Evolutionary conservation across 2,329 filamentous ascomycete species (phyloP), one percentile per base, ranked within the genome.

Genomic region (Fusarium newnesense): DNA sequence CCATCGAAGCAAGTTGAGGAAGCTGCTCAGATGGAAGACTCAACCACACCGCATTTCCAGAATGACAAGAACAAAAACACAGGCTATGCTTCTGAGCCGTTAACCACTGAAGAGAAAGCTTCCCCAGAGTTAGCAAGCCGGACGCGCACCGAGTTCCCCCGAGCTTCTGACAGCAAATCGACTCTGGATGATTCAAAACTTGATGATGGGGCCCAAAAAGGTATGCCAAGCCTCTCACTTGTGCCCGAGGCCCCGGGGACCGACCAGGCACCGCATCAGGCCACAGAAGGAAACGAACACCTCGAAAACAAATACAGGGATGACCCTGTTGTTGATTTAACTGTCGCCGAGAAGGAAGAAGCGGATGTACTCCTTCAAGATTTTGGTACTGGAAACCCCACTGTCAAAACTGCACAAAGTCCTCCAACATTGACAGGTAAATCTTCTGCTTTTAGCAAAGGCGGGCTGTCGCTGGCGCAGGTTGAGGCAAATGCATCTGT

Each of bases 61-160:
- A 77, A 74, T 39, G 72, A 70, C 30, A 69, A 70, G 60, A 47
- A 63, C 28, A 54, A 37, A 43, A 77, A 77, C 44, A 74, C 75
- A 65, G 59, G 72, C 66, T 67, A 73, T 60, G 28, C 57, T 46
- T 28, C 37, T 21, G 59, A 59, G 15, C 28, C 46, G 18, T 42
- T 50, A 26, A 49, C 13, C 19, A 60, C 49, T 56, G 61, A 52
- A 47, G 34, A 52, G 15, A 40, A 67, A 12, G 30, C 44, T 36
- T 34, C 54, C 40, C 30, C 34, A 43, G 39, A 65, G 47, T 43
- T 47, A 60, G 42, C 42, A 36, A 32, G 15, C 26, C 66, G 61
- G n/a, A 13, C 42, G 15, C 42, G 26, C 13, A 12, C 50, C 28
- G 53, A 60, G 18, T 24, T 49, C 10, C 18, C 47, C 16, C 59